Evolutionary conservation across 2,329 filamentous ascomycete species (phyloP).

Genomic region (Bretziella fagacearum): DNA sequence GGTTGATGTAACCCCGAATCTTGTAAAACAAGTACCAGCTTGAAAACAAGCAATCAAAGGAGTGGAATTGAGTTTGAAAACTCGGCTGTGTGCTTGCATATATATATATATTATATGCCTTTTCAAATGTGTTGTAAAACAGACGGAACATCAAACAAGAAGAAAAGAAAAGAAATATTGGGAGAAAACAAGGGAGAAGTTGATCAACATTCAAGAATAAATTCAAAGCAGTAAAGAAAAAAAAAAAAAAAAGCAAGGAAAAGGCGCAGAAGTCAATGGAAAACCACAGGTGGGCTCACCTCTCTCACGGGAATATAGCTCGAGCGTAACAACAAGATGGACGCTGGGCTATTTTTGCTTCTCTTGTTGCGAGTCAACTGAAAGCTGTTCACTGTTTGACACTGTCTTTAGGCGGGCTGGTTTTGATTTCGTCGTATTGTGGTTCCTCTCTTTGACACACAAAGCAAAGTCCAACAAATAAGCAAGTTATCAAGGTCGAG

Average conservation of each 20-base stretch:
- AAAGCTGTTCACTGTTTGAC: background rate
- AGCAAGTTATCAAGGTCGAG: background rate
- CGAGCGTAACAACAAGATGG: background rate
- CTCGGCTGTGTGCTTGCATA: background rate
- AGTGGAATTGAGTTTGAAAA: background rate
- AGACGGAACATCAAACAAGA: background rate
- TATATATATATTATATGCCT: background rate
- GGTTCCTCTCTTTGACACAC: no score
- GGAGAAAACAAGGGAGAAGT: background rate
- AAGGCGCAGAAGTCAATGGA: background rate
- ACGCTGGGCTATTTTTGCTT: background rate
- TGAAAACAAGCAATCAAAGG: background rate
- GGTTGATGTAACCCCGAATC: no score
- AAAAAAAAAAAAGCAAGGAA: conserved; percentile 15
- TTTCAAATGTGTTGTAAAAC: background rate
- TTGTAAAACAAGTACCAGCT: no score
- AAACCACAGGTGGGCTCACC: conserved; percentile 1
- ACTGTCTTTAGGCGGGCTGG: no score
- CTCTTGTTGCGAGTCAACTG: background rate
- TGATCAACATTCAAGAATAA: background rate
- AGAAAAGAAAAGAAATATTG: background rate
- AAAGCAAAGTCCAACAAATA: no score
- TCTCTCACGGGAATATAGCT: background rate
- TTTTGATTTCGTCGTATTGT: no score
- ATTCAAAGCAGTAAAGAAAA: conserved; percentile 12